These are phyloP conservation scores for Ustilago shanxiensis DNA, from an alignment of 1,284 basidiomycete species.

Conservation along the genomic window DNA sequence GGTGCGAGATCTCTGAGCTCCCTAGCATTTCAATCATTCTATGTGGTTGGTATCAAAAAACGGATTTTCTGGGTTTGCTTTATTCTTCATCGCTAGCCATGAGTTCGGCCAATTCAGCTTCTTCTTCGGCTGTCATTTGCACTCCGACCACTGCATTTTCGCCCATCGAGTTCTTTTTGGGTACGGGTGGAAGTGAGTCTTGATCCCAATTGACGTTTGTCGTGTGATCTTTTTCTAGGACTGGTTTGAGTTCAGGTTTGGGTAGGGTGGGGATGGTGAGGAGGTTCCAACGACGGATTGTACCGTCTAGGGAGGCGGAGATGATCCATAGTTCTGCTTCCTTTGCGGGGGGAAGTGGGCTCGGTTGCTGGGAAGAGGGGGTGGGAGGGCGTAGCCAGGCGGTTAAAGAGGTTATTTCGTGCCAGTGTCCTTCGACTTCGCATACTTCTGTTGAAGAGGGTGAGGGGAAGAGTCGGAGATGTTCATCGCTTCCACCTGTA, in stretches of 20 bases:
- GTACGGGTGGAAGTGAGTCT: slow-evolving; percentile 10
- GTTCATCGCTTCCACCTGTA: slow-evolving; percentile 42
- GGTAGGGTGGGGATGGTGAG: not conserved
- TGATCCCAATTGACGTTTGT: slow-evolving; percentile 7
- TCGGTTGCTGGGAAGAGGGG: not conserved
- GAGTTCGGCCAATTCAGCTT: slow-evolving; percentile 60
- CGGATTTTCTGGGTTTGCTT: not conserved
- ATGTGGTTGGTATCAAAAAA: too few species aligned
- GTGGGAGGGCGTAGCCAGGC: slow-evolving; percentile 26
- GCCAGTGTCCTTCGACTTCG: slow-evolving; percentile 58
- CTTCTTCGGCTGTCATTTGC: slow-evolving; percentile 58
- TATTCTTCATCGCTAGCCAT: slow-evolving; percentile 38
- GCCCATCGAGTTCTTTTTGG: not conserved
- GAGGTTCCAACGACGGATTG: slow-evolving; percentile 51
- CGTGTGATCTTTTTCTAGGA: not conserved
- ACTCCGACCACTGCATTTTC: slow-evolving; percentile 9
- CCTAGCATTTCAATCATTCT: not conserved
- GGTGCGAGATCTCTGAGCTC: slow-evolving; percentile 23
- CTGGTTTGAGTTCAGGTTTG: not conserved
- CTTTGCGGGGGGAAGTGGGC: not conserved
- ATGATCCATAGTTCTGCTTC: slow-evolving; percentile 38
- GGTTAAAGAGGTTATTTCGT: slow-evolving; percentile 49
- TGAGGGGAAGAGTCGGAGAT: slow-evolving; percentile 23
- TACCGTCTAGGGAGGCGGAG: slow-evolving; percentile 54
- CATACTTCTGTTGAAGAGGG: slow-evolving; percentile 3